Evolutionary conservation across 805 yeast genomes (phyloP).

Genomic region (Hanseniaspora thailandica): DNA sequence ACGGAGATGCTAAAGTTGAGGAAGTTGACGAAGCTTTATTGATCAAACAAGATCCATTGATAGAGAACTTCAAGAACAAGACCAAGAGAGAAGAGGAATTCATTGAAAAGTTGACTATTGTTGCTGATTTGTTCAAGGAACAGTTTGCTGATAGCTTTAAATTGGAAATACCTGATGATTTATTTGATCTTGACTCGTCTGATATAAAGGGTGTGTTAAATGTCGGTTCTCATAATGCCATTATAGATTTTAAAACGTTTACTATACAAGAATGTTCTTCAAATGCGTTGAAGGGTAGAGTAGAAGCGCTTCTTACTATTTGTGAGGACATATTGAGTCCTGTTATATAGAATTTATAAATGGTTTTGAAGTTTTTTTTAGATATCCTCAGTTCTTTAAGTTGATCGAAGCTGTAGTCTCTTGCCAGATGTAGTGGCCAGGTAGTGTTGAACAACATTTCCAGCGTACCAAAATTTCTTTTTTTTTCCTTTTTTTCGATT

Average conservation of each 20-base stretch:
- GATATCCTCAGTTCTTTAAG: no score
- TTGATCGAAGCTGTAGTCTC: no score
- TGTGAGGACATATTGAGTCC: constrained; percentile 80
- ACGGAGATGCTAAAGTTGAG: constrained; percentile 19
- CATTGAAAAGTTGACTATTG: constrained; percentile 36
- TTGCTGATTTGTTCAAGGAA: constrained; percentile 53
- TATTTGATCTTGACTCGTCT: constrained; percentile 21
- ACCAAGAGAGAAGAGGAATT: constrained; percentile 18
- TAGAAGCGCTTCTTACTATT: constrained; percentile 65
- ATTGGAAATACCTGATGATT: constrained; percentile 20
- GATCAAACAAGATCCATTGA: constrained; percentile 15
- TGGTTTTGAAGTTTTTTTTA: not conserved
- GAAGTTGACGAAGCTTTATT: not conserved
- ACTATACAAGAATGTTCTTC: constrained; percentile 58
- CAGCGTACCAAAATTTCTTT: not conserved
- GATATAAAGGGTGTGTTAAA: constrained; percentile 44
- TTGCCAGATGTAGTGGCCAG: no score
- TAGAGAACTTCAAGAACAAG: not conserved
- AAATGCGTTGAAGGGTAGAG: constrained; percentile 66
- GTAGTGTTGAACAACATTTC: not conserved
- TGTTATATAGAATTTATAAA: constrained; percentile 35
- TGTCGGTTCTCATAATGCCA: constrained; percentile 68
- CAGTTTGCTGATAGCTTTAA: constrained; percentile 78
- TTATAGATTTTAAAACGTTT: constrained; percentile 50
- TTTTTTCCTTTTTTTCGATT: not conserved